Conservation (phyloP, 345 rosid genomes). For the Corymbia maculata region DNA sequence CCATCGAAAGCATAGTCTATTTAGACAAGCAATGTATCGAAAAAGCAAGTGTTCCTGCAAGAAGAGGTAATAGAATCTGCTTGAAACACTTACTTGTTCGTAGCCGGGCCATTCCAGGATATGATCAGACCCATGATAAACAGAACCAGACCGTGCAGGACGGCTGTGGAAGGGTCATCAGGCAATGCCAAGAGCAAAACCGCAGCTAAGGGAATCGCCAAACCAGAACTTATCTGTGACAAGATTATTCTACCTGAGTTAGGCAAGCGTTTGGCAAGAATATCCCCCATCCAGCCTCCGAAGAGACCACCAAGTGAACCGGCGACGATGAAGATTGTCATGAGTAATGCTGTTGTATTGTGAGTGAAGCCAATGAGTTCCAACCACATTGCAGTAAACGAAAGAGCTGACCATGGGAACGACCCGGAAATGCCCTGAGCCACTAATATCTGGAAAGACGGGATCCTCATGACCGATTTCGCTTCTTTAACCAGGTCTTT, state of each 20-base stretch:
- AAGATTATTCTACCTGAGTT: constrained; percentile 77
- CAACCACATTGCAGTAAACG: constrained; percentile 86
- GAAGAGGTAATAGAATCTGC: background rate
- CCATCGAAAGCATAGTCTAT: background rate
- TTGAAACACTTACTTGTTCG: constrained; percentile 59
- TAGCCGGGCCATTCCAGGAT: constrained; percentile 86
- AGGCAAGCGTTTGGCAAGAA: constrained; percentile 44
- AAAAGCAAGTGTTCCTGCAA: background rate
- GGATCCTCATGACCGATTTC: constrained; percentile 36
- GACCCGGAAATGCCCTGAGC: constrained; percentile 84
- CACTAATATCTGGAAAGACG: constrained; percentile 81
- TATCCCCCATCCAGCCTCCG: constrained; percentile 81
- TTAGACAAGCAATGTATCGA: background rate
- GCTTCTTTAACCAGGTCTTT: constrained; percentile 49
- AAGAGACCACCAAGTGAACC: constrained; percentile 69
- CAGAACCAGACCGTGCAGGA: constrained; percentile 46
- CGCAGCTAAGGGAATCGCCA: constrained; percentile 79
- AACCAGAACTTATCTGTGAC: constrained; percentile 81
- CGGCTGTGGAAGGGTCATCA: constrained; percentile 61
- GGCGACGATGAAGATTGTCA: constrained; percentile 49
- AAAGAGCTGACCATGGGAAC: constrained; percentile 85
- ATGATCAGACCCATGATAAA: constrained; percentile 50
- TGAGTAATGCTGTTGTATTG: constrained; percentile 45
- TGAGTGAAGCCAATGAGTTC: constrained; percentile 86
- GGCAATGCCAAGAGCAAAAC: constrained; percentile 64